These are phyloP conservation scores for Tieghemostelium lacteum DNA, from an alignment of 78 protist species.

Conservation along the genomic window DNA sequence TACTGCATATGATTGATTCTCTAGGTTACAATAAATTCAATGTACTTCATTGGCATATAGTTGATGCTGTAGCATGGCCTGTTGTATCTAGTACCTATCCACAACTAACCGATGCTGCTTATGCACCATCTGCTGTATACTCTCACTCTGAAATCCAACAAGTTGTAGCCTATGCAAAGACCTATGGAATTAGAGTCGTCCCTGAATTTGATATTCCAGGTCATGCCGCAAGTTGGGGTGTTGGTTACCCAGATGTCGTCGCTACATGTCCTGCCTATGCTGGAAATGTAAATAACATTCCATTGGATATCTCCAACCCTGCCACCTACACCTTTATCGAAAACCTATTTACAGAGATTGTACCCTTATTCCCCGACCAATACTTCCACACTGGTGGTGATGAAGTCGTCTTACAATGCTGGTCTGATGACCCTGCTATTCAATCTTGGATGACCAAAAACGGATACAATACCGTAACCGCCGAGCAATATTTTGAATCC, in stretches of 20 bases:
- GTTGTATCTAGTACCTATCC: conserved; percentile 77
- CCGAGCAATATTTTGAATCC: conserved; percentile 59
- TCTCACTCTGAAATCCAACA: conserved; percentile 78
- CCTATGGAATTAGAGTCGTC: conserved; percentile 91
- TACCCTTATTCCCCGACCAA: conserved; percentile 14
- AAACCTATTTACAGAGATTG: conserved; percentile 27
- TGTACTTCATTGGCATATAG: conserved; percentile 95
- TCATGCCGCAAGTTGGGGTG: conserved; percentile 93
- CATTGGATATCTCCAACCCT: conserved; percentile 77
- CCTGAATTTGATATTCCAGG: conserved; percentile 96
- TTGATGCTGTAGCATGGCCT: conserved; percentile 94
- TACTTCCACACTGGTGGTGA: conserved; percentile 92
- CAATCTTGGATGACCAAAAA: conserved; percentile 73
- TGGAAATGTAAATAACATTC: conserved; percentile 54
- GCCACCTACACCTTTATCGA: conserved; percentile 25
- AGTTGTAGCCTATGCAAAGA: conserved; percentile 87
- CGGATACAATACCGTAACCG: conserved; percentile 9
- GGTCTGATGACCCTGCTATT: conserved; percentile 69
- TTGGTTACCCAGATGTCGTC: conserved; percentile 85
- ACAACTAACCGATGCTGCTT: conserved; percentile 82
- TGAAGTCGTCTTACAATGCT: conserved; percentile 93
- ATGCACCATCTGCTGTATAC: conserved; percentile 76
- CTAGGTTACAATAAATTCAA: conserved; percentile 88
- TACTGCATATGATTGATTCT: conserved; percentile 83
- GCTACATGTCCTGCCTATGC: conserved; percentile 79